Conservation (phyloP, 768 basidiomycete species). For the Lactifluus piperatus region DNA sequence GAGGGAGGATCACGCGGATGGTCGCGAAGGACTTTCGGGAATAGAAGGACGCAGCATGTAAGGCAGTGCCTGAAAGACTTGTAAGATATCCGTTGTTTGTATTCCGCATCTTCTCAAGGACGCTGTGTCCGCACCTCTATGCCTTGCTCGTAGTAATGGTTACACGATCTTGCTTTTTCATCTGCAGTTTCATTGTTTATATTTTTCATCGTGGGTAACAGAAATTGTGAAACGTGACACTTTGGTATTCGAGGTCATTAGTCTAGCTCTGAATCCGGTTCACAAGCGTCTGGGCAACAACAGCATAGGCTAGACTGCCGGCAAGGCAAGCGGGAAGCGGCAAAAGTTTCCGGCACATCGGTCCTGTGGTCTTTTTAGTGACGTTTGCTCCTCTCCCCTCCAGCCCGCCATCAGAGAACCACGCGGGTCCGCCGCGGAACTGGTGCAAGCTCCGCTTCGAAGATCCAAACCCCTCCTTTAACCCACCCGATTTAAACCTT, state of each 20-base stretch:
- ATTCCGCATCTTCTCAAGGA: slow-evolving; percentile 4
- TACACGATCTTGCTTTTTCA: neutral
- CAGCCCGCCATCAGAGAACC: slow-evolving; percentile 7
- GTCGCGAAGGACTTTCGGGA: slow-evolving; percentile 15
- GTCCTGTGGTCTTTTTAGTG: slow-evolving; percentile 2
- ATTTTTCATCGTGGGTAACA: neutral
- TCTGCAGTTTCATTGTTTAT: slow-evolving; percentile 3
- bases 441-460: slow-evolving; percentile 18
- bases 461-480: neutral
- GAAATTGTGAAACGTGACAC: slow-evolving; percentile 1
- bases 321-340: neutral
- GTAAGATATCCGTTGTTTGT: slow-evolving; percentile 18
- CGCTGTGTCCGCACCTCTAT: neutral
- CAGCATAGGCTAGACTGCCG: neutral
- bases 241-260: neutral
- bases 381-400: slow-evolving; percentile 5
- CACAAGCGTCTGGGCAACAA: too few species aligned
- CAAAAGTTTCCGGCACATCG: slow-evolving; percentile 14
- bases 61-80: slow-evolving; percentile 13
- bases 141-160: neutral
- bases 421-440: slow-evolving; percentile 17
- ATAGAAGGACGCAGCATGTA: slow-evolving; percentile 18
- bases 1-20: slow-evolving; percentile 15
- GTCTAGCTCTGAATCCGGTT: neutral
- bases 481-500: neutral